A percentile compares a stretch with the other conserved stretches of the same genome.
phyloP scores from a whole-genome alignment of 805 yeast genomes.

The Myxozyma geophila region DNA sequence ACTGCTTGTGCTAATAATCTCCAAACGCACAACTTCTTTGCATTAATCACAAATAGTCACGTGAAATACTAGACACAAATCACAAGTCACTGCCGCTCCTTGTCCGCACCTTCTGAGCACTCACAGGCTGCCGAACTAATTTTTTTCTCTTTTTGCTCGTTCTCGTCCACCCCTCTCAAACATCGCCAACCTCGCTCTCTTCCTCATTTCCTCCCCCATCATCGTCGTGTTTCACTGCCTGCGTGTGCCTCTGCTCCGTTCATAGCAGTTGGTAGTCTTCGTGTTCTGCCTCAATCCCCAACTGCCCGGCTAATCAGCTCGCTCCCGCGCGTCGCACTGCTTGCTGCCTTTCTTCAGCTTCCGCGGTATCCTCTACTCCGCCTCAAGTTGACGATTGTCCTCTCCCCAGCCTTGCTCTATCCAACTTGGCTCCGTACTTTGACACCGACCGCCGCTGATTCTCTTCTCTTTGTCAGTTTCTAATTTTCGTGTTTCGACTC shows the following conservation, averaged over 20 bases:
- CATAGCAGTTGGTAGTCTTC: not conserved
- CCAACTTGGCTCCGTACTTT: too few relatives aligned
- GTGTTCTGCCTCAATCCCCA: not conserved
- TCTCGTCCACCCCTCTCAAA: slow-evolving; percentile 15
- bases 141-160: slow-evolving; percentile 27
- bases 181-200: not conserved
- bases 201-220: slow-evolving; percentile 13
- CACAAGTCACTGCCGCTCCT: slow-evolving; percentile 20
- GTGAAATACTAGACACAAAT: slow-evolving; percentile 9
- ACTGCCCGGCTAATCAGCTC: too few relatives aligned
- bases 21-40: too few relatives aligned
- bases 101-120: slow-evolving; percentile 13
- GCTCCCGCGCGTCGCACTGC: slow-evolving; percentile 12
- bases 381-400: not conserved
- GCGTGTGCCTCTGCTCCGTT: not conserved
- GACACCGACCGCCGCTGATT: not conserved
- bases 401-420: not conserved
- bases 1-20: too few relatives aligned
- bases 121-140: slow-evolving; percentile 8
- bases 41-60: not conserved
- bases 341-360: not conserved
- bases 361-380: slow-evolving; percentile 7
- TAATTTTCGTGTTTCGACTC: not conserved
- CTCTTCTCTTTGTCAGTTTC: not conserved
- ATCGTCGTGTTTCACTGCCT: not conserved